Evolutionary conservation across 2,329 filamentous ascomycete genomes (phyloP), one percentile per base, ranked within the genome.

Genomic region (Leptographium flavum): DNA sequence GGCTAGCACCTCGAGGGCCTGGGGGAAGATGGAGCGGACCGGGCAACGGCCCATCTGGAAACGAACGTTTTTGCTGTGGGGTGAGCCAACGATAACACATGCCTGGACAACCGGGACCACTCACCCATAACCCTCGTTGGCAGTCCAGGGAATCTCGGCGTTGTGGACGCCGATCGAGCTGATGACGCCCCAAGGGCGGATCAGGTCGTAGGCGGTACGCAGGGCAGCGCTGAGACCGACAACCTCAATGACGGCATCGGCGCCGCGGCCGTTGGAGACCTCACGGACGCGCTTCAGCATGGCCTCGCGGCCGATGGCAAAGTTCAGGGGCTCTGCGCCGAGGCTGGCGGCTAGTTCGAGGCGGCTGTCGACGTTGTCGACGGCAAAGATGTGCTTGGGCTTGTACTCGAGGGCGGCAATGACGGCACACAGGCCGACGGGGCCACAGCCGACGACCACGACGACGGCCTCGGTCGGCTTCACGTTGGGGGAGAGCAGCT

Each of bases 261-360:
- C 87, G 7, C 88, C 88, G 33, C 88, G 71, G 8, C 87, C 87
- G 15, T 82, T 71, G 0, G 86, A 92, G 40, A 81, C 73, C 53
- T 84, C 81, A 56, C 78, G 78, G 44, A 94, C 79, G 44, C 81
- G 74, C 53, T 73, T 69, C 45, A 79, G 64, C 59, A 93, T 70
- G 3, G 71, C 76, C 33, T 79, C 75, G 40, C 70, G 71, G 49
- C 85, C 75, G 2, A 67, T 76, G 56, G 73, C 63, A 61, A 90
- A 90, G 59, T 94, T 88, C 63, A 87, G 78, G 1, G 85, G 80
- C 61, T 90, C 86, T 3, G 86, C 88, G 3, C 87, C 87, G 1
- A 94, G 67, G 3, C 67, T 70, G 58, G 69, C 74, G 22, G 87
- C 88, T 36, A 85, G 68, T 43, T 82, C 77, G 36, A 95, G 69